phyloP scores from a whole-genome alignment of 345 rosid genomes.

The Gossypium sturtianum region DNA sequence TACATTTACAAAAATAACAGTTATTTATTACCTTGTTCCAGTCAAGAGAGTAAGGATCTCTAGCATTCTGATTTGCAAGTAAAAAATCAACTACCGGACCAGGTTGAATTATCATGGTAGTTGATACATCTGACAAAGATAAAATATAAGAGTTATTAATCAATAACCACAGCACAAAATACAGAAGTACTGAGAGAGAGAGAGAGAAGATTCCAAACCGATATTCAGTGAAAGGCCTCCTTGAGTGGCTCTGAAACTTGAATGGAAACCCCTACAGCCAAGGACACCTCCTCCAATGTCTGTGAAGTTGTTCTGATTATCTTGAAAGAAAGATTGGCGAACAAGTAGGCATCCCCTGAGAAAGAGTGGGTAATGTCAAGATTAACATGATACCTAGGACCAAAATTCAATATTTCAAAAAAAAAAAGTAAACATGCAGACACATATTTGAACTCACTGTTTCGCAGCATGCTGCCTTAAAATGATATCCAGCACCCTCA shows the following conservation, averaged over 20 bases:
- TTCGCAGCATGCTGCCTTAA: conserved; percentile 87
- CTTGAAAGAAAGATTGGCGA: conserved; percentile 76
- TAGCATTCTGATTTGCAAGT: conserved; percentile 55
- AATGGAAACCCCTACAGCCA: conserved; percentile 80
- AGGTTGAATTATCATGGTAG: conserved; percentile 82
- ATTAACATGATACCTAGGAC: neutral
- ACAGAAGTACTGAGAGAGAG: neutral
- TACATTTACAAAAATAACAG: neutral
- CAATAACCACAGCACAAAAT: neutral
- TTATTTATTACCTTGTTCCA: conserved; percentile 62
- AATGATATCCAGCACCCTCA: conserved; percentile 75
- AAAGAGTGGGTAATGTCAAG: conserved; percentile 4
- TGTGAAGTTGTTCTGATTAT: conserved; percentile 61
- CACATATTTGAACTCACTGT: conserved; percentile 42
- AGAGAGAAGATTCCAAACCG: conserved; percentile 33
- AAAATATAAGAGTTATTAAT: neutral
- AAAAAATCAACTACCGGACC: conserved; percentile 78
- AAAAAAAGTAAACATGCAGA: neutral
- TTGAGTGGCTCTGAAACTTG: conserved; percentile 79
- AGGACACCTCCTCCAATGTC: conserved; percentile 78
- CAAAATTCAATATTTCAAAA: neutral
- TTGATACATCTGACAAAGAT: conserved; percentile 62
- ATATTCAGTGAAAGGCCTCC: conserved; percentile 88
- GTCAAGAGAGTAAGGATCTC: conserved; percentile 54
- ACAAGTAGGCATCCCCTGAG: conserved; percentile 93